Percentiles rank a stretch among this genome's conserved stretches.
Conservation (phyloP, 805 yeast genomes). For the Grigorovia yakushimaensis region DNA sequence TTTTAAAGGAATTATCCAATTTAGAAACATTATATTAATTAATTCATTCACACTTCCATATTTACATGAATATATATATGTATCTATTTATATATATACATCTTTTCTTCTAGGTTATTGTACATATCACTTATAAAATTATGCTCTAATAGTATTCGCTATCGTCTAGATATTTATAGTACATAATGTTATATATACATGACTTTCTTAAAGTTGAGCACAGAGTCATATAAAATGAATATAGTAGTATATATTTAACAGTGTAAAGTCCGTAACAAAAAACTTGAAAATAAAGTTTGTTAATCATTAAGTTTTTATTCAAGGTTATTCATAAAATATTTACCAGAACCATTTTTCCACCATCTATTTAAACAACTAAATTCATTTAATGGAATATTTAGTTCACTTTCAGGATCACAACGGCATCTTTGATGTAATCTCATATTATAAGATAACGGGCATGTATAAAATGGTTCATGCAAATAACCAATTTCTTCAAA, state of each 20-base stretch:
- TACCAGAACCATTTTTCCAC: constrained; percentile 65
- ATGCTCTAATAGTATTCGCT: no score
- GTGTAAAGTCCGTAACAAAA: no score
- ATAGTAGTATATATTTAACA: no score
- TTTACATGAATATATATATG: no score
- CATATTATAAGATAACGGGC: constrained; percentile 43
- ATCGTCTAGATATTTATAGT: no score
- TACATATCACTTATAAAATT: no score
- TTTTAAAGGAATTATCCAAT: constrained; percentile 77
- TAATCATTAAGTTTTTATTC: neutral
- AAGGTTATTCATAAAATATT: constrained; percentile 17
- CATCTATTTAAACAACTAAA: constrained; percentile 63
- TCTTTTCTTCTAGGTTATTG: no score
- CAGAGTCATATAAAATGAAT: no score
- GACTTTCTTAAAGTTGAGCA: no score
- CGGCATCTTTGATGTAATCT: constrained; percentile 51
- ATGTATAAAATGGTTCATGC: constrained; percentile 60
- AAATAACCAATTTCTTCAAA: constrained; percentile 74
- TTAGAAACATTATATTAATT: constrained; percentile 37
- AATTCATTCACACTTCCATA: neutral
- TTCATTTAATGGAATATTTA: constrained; percentile 33
- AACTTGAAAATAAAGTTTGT: no score
- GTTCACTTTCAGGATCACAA: constrained; percentile 42
- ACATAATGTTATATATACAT: no score
- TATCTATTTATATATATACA: neutral